Conservation (phyloP, 192 early-diverging fungal genomes). For the Chytriomyces confervae region DNA sequence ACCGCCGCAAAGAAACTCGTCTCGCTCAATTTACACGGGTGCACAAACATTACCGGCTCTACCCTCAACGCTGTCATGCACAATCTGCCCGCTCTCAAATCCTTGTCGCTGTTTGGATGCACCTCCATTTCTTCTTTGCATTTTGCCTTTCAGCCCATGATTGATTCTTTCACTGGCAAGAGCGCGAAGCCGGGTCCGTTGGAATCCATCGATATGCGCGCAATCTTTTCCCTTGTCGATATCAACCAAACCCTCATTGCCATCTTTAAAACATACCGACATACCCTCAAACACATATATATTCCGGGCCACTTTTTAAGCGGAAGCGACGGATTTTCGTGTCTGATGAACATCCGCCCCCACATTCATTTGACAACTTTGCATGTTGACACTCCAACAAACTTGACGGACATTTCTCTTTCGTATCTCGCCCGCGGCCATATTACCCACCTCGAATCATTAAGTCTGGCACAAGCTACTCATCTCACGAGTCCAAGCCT, state of each 20-base stretch:
- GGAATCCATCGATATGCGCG: slow-evolving; percentile 27
- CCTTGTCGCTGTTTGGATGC: slow-evolving; percentile 1
- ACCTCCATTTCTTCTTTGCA: slow-evolving; percentile 21
- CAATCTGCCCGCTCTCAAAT: background rate
- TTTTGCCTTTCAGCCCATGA: background rate
- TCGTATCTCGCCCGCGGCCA: slow-evolving; percentile 16
- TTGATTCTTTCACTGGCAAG: background rate
- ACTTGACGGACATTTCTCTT: slow-evolving; percentile 18
- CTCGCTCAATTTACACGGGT: slow-evolving; percentile 2
- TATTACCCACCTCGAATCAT: background rate
- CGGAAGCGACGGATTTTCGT: background rate
- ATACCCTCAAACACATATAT: slow-evolving; percentile 14
- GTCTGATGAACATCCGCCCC: slow-evolving; percentile 10
- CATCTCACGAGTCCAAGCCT: slow-evolving; percentile 14
- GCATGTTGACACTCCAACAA: slow-evolving; percentile 16
- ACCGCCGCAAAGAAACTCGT: background rate
- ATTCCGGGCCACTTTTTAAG: slow-evolving; percentile 30
- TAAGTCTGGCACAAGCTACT: background rate
- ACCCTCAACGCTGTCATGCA: slow-evolving; percentile 2
- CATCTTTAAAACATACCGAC: slow-evolving; percentile 14
- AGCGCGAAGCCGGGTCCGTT: slow-evolving; percentile 3
- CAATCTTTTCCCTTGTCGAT: slow-evolving; percentile 30
- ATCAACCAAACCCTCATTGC: slow-evolving; percentile 17
- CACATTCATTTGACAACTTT: background rate
- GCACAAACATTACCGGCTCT: slow-evolving; percentile 11